phyloP scores from a whole-genome alignment of 768 basidiomycete genomes.

The Agaricus subrufescens region DNA sequence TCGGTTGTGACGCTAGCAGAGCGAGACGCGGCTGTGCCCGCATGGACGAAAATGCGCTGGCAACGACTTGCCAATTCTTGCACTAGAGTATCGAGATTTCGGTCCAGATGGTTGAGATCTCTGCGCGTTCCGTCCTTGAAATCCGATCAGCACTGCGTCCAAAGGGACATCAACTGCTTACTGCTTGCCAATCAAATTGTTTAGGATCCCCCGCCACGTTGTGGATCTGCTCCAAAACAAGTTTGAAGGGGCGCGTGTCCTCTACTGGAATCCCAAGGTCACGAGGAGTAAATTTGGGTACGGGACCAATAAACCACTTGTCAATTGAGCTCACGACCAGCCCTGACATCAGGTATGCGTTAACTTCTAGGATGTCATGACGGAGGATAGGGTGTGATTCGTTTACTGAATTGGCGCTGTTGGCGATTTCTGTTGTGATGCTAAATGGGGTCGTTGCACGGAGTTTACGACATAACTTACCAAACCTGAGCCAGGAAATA shows the following conservation, averaged over 20 bases:
- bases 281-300: constrained; percentile 43
- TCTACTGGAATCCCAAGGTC: constrained; percentile 43
- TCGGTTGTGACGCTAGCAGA: constrained; percentile 35
- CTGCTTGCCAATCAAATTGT: constrained; percentile 47
- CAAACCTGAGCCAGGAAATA: constrained; percentile 70
- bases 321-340: constrained; percentile 67
- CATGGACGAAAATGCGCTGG: constrained; percentile 56
- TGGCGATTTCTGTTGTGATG: constrained; percentile 36
- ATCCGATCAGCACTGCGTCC: constrained; percentile 22
- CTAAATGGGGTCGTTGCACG: neutral
- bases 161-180: constrained; percentile 31
- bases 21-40: constrained; percentile 59
- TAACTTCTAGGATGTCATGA: constrained; percentile 77
- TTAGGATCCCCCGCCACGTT: constrained; percentile 41
- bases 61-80: constrained; percentile 59
- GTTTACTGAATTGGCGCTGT: constrained; percentile 45
- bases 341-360: constrained; percentile 72
- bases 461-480: constrained; percentile 32
- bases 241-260: constrained; percentile 27
- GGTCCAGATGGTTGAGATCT: constrained; percentile 55
- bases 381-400: constrained; percentile 47
- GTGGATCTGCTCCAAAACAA: constrained; percentile 44
- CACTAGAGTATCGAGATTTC: constrained; percentile 63
- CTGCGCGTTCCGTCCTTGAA: constrained; percentile 40
- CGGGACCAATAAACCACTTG: constrained; percentile 72